Evolutionary conservation across 805 yeast genomes (phyloP), one percentile per base, ranked within the genome.

Genomic region (Pichia manshurica): DNA sequence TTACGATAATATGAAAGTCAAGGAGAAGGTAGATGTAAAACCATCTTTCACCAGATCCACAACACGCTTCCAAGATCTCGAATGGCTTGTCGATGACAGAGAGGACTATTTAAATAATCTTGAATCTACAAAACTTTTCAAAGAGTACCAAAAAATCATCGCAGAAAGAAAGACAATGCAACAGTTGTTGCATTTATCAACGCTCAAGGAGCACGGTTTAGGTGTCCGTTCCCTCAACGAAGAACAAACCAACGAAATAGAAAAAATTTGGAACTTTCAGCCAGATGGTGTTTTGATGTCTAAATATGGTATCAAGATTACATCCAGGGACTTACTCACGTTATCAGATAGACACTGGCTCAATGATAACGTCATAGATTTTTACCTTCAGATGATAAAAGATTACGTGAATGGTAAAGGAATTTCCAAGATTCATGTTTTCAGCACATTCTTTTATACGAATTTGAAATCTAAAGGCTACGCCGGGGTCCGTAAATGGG

Each of bases 311-410:
- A 77, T 90, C 38, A 91, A 85, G 43, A 75, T 90, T 2, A 66
- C 68, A 4, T 75, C 76, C 0, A 67, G 77, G 31, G 99, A 93
- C 62, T 64, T 91, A 47, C 71, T 74, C 39, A 88, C 96, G 0
- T 69, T 93, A 31, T 66, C 74, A 8, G 85, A 83, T 46, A 72
- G 83, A 5, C 67, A 74, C 35, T 93, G 99, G 99, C 73, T 93
- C 28, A 93, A 93, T 61, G 99, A 93, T 64, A 86, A 82, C 39
- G 75, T 93, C 4, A 90, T 93, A 49, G 98, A 93, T 60, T 83
- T 81, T 56, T 91, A 84, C 61, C 70, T 90, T 58, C 70, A 72
- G 39, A 56, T 83, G 55, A 66, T 82, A 6, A 69, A 78, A 3
- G 72, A 72, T 4, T 37, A 44, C 15, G 48, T 52, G 4, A 47